Evolutionary conservation across 2,329 filamentous ascomycete genomes (phyloP), one percentile per base, ranked within the genome.

Genomic region (Penicillium sp.): DNA sequence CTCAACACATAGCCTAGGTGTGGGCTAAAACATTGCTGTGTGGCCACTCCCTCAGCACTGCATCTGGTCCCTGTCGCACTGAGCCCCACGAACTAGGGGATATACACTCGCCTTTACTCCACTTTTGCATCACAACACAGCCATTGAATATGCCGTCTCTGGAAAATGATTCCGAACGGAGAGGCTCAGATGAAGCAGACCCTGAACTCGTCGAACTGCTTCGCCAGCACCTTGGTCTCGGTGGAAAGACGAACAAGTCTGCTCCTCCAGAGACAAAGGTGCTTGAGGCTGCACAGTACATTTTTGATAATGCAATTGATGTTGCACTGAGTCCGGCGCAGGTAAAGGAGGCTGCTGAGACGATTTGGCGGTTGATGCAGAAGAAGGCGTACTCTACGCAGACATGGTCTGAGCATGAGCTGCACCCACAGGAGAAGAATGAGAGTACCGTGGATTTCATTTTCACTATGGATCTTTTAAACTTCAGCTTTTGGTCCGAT

Each of bases 401-500:
- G 56, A 88, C 85, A 8, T 99, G 94, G 94, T 84, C 89, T 13
- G 82, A 88, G 65, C 91, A 97, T 71, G 89, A 94, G 68, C 78
- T 99, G 36, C 94, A 99, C 65, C 94, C 94, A 1, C 88, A 92
- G 70, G 65, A 82, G 39, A 90, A 90, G 66, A 86, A 95, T 67
- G 88, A 90, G 65, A 81, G 74, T 46, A 92, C 90, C 0, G 84
- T 95, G 21, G 87, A 89, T 58, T 97, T 99, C 69, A 93, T 99
- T 64, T 97, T 99, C 70, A 90, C 89, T 18, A 95, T 99, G 90
- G 94, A 99, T 70, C 73, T 99, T 26, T 77, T 99, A 46, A 99
- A 99, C 70, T 99, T 97, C 69, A 95, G 87, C 21, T 99, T 99
- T 71, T 99, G 94, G 94, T 95, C 90, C 13, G 86, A 89, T 47